Conservation (phyloP, 495 filamentous ascomycete species). For the Xylaria castorea region DNA sequence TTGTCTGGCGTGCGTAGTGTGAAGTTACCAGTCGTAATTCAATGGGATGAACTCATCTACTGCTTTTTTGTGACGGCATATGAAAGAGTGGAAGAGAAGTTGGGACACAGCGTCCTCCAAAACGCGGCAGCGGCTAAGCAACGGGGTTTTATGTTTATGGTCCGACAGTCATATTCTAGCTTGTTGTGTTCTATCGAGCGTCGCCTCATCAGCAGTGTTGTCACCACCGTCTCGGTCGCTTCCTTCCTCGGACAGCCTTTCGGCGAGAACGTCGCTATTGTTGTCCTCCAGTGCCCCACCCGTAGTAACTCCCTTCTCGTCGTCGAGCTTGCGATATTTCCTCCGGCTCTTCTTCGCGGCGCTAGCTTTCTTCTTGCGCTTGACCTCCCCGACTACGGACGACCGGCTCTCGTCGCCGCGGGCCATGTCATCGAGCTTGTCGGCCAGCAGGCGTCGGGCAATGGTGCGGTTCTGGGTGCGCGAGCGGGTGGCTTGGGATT, state of each 20-base stretch:
- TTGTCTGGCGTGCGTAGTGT: slow-evolving; percentile 39
- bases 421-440: slow-evolving; percentile 72
- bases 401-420: slow-evolving; percentile 53
- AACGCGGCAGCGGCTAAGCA: not conserved
- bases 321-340: slow-evolving; percentile 58
- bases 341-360: slow-evolving; percentile 55
- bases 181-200: slow-evolving; percentile 12
- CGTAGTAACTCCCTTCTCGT: slow-evolving; percentile 39
- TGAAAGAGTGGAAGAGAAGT: not conserved
- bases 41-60: slow-evolving; percentile 7
- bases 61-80: not conserved
- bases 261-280: slow-evolving; percentile 19
- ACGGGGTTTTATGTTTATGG: not conserved
- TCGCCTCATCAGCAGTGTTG: not conserved
- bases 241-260: slow-evolving; percentile 22
- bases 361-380: slow-evolving; percentile 57
- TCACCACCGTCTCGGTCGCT: slow-evolving; percentile 24
- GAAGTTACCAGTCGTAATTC: slow-evolving; percentile 27
- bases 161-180: not conserved
- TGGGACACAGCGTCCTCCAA: not conserved
- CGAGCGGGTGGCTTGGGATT: slow-evolving; percentile 89
- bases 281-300: slow-evolving; percentile 17
- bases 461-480: slow-evolving; percentile 88
- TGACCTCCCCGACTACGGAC: slow-evolving; percentile 48
- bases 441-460: slow-evolving; percentile 77